A percentile compares a stretch with the other conserved stretches of the same genome.
phyloP scores from a whole-genome alignment of 2,329 filamentous ascomycete genomes.

The Ophiostoma tasmaniense region DNA sequence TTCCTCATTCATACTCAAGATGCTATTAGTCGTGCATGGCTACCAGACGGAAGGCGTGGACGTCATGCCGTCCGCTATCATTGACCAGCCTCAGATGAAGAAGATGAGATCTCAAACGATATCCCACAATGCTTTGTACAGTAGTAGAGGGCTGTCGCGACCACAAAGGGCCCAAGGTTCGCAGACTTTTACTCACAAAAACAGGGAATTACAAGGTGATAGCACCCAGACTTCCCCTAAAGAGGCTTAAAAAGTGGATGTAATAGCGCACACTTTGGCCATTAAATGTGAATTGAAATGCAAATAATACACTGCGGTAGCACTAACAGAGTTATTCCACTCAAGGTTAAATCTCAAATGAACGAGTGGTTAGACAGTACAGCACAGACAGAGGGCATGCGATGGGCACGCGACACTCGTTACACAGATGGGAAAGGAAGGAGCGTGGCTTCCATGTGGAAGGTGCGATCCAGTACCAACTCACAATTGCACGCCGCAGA shows the following conservation, averaged over 20 bases:
- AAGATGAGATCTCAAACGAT: neutral
- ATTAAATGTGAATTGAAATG: neutral
- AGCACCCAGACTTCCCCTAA: neutral
- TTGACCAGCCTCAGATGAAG: neutral
- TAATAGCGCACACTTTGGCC: neutral
- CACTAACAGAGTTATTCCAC: slow-evolving; percentile 7
- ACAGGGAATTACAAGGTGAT: neutral
- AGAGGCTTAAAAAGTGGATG: slow-evolving; percentile 11
- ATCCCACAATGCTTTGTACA: too few species aligned
- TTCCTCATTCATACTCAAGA: neutral
- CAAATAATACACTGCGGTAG: neutral
- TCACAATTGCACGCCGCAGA: neutral
- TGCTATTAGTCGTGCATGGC: neutral
- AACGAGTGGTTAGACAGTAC: neutral
- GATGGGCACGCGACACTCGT: neutral
- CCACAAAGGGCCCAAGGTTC: neutral
- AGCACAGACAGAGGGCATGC: neutral
- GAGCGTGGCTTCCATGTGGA: neutral
- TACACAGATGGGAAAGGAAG: neutral
- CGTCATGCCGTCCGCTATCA: neutral
- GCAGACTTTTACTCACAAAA: neutral
- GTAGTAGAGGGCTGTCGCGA: too few species aligned
- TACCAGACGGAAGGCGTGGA: neutral
- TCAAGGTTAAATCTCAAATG: slow-evolving; percentile 5
- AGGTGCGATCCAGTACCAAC: neutral